Evolutionary conservation across 345 rosid genomes (phyloP).

Genomic region (Erysimum cheiranthoides): DNA sequence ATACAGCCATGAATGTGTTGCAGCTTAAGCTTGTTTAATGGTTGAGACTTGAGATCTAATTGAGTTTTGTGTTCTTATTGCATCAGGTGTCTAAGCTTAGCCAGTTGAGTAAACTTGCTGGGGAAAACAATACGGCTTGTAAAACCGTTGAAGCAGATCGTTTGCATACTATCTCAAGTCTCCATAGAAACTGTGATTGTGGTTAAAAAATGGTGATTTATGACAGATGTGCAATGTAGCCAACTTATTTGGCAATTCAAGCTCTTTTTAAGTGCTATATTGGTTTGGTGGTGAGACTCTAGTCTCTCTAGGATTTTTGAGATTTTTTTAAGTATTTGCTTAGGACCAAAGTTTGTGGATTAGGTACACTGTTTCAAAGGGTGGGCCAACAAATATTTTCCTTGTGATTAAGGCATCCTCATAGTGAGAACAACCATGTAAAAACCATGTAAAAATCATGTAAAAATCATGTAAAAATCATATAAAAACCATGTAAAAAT

Average conservation of each 20-base stretch:
- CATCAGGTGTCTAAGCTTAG: slow-evolving; percentile 92
- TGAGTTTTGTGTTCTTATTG: slow-evolving; percentile 4
- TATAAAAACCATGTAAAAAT: no score
- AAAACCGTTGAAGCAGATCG: slow-evolving; percentile 94
- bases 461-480: no score
- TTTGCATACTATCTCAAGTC: slow-evolving; percentile 65
- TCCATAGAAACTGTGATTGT: neutral
- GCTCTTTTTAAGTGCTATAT: slow-evolving; percentile 4
- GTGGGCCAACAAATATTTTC: slow-evolving; percentile 45
- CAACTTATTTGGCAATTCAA: neutral
- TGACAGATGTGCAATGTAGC: neutral
- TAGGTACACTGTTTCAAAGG: slow-evolving; percentile 43
- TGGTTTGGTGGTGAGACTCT: slow-evolving; percentile 39
- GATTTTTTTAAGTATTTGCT: slow-evolving; percentile 5
- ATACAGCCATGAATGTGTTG: slow-evolving; percentile 15
- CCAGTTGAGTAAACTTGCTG: slow-evolving; percentile 92
- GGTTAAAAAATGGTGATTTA: neutral
- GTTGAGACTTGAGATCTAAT: slow-evolving; percentile 9
- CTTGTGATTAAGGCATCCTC: slow-evolving; percentile 26
- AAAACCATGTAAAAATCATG: no score
- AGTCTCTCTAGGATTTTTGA: slow-evolving; percentile 7
- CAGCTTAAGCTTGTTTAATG: slow-evolving; percentile 7
- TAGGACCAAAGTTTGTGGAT: slow-evolving; percentile 43
- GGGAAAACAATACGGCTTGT: slow-evolving; percentile 86
- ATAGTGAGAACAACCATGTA: no score